Evolutionary conservation across 2,329 filamentous ascomycete genomes (phyloP), one percentile per base, ranked within the genome.

Genomic region (Zopfia rhizophila): DNA sequence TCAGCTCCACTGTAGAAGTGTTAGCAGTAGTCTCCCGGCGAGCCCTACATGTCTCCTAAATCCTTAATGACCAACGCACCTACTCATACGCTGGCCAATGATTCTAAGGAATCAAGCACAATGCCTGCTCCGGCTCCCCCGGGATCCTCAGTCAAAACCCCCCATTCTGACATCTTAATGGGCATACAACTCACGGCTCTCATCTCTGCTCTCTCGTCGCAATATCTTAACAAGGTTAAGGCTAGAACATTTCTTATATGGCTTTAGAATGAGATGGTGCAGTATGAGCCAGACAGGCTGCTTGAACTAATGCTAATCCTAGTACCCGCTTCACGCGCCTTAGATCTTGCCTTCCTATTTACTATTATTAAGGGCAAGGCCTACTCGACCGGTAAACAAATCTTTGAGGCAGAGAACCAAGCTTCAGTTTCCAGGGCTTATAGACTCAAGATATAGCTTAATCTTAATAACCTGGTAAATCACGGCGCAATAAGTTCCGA

Each of bases 91-190:
- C 30, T 24, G 37, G 30, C 30, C 14, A 36, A 29, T 24, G 23
- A 36, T 29, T 28, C 21, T 17, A 12, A 4, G 14, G 18, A 45
- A 18, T 38, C 19, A 17, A 38, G 33, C 33, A 45, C 25, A 3
- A 31, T 38, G 33, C 33, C 33, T 38, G n/a, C 84, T 25, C 33
- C 27, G 32, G 7, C 40, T n/a, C 33, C 27, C 16, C 43, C 8
- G 3, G 18, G 28, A 22, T 44, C 44, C 23, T 35, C n/a, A 16
- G 36, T 48, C 19, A 51, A 48, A 43, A 38, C 43, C 18, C 48
- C 44, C 16, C 27, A 18, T 38, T 38, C 44, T 8, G 30, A 51
- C 25, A 31, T 51, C 44, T 28, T 32, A 38, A 30, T 48, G 27
- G 48, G 48, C 21, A 45, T 48, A 43, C 6, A 48, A 33, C 27